Evolutionary conservation across 2,329 filamentous ascomycete genomes (phyloP).

Genomic region (Curvularia sp.): DNA sequence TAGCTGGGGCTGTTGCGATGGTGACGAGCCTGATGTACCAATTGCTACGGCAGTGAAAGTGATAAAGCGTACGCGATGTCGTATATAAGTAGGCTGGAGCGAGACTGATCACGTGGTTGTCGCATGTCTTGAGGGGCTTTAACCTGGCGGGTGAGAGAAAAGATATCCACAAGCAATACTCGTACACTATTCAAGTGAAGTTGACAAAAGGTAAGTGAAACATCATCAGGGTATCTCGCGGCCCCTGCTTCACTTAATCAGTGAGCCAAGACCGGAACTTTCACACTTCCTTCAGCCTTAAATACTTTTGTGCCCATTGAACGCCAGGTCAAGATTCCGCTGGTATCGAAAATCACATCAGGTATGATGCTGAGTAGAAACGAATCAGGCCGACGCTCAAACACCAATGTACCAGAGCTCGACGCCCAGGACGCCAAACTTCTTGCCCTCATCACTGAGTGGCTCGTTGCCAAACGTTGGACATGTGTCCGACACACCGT

Average conservation of each 20-base stretch:
- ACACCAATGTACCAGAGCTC: constrained; percentile 90
- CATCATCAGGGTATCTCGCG: constrained; percentile 1
- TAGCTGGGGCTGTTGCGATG: background rate
- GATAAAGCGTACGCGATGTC: background rate
- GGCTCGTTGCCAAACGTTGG: constrained; percentile 95
- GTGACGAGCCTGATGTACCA: background rate
- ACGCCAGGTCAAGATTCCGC: background rate
- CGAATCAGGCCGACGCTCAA: constrained; percentile 17
- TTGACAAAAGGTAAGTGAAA: background rate
- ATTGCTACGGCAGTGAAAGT: background rate
- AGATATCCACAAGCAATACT: background rate
- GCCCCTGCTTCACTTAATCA: background rate
- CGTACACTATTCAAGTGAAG: background rate
- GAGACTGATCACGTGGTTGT: background rate
- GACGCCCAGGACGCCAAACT: constrained; percentile 89
- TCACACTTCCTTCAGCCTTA: background rate
- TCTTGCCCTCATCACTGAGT: constrained; percentile 88
- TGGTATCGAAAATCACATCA: background rate
- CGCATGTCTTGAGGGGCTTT: background rate
- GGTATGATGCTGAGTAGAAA: background rate
- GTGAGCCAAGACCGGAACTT: background rate
- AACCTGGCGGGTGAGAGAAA: background rate
- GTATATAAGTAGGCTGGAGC: background rate
- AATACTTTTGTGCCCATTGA: background rate
- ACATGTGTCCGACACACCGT: constrained; percentile 82